Evolutionary conservation across 2,329 filamentous ascomycete genomes (phyloP), one percentile per base, ranked within the genome.

Genomic region (Hirsutella rhossiliensis): DNA sequence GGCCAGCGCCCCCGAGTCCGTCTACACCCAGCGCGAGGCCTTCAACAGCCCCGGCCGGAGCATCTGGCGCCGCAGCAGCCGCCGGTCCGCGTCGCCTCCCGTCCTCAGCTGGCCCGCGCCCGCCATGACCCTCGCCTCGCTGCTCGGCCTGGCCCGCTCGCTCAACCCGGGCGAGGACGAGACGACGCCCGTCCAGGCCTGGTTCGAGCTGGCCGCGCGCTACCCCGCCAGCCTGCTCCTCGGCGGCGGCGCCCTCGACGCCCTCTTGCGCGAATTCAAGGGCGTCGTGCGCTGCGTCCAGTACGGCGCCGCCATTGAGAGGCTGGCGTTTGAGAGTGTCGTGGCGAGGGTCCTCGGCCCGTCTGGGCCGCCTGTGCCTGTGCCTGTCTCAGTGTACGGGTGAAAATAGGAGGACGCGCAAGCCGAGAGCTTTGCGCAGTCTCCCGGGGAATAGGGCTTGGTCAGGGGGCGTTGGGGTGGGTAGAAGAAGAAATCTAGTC

Each of bases 171-270:
- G 63, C 27, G 48, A 56, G 41, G 44, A 55, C 17, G 71, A 75
- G 53, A 53, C 75, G 34, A 66, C 71, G 27, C 72, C 72, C 15
- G 67, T 75, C 23, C 72, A 75, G 56, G 71, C 66, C 2, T 75
- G 71, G 72, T 76, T 75, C 54, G 72, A 75, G 61, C 62, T 75
- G 23, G 64, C 63, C 20, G 54, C 48, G 4, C 53, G 60, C 32
- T 73, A 67, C 49, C 64, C 66, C 19, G 48, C 58, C n/a, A 60
- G 50, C 11, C 43, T 61, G 15, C 56, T 72, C n/a, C 53, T 69
- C 42, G 53, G 61, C 39, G 44, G 44, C 0, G 52, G 52, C 19
- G 54, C 62, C 31, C 50, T 73, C 36, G 63, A 62, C 11, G 41
- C 43, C 23, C 56, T 75, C 41, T 62, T 64, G 53, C 47, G 54